These are phyloP conservation scores for Aspergillus baeticus DNA, from an alignment of 495 filamentous ascomycete species.

Conservation along the genomic window DNA sequence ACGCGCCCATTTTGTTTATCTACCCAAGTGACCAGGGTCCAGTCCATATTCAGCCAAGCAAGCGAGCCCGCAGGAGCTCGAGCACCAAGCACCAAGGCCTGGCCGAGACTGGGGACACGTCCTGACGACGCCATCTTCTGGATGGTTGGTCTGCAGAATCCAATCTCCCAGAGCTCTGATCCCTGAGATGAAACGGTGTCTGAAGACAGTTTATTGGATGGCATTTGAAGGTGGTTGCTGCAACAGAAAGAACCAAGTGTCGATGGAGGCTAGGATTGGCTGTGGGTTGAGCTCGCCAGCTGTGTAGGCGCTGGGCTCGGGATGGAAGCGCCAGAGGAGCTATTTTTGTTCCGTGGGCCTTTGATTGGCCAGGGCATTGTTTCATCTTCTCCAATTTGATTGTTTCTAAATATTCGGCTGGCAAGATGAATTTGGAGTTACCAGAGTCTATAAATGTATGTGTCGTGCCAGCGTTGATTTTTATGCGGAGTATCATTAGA, in stretches of 20 bases:
- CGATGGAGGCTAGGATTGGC: constrained; percentile 16
- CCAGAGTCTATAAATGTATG: too few relatives aligned
- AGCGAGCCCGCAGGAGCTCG: background rate
- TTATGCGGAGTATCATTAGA: too few relatives aligned
- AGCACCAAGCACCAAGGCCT: background rate
- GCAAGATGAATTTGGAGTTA: too few relatives aligned
- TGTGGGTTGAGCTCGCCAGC: constrained; percentile 5
- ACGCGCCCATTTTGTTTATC: constrained; percentile 7
- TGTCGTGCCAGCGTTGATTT: background rate
- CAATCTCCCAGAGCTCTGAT: constrained; percentile 7
- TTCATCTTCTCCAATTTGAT: constrained; percentile 2
- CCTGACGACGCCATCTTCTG: background rate
- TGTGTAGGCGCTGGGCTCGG: constrained; percentile 28
- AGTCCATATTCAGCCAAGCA: background rate
- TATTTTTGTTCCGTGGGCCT: constrained; percentile 5
- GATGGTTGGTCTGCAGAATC: constrained; percentile 5
- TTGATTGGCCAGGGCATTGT: constrained; percentile 3
- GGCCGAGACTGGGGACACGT: background rate
- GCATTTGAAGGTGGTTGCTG: constrained; percentile 4
- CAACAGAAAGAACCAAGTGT: constrained; percentile 6
- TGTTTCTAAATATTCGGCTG: background rate
- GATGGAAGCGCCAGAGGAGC: constrained; percentile 4
- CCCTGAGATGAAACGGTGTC: background rate
- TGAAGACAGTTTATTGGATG: constrained; percentile 6
- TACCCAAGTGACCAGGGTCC: background rate